Conservation (phyloP, 2,329 filamentous ascomycete species). For the Verticillium albo-atrum region DNA sequence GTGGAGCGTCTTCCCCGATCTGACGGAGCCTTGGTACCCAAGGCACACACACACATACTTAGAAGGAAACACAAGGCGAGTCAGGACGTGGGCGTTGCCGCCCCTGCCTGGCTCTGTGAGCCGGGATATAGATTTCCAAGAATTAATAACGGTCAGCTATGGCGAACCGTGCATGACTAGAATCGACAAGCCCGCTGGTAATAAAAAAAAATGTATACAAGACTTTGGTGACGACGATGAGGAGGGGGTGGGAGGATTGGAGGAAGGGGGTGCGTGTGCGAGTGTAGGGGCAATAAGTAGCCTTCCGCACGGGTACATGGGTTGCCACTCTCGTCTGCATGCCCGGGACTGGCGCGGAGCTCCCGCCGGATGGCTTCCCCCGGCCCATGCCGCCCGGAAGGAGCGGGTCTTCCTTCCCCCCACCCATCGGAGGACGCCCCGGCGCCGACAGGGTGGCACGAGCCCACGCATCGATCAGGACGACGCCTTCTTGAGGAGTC, state of each 20-base stretch:
- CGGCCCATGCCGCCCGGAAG: not conserved
- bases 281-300: too few relatives aligned
- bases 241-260: not conserved
- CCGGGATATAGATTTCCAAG: not conserved
- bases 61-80: not conserved
- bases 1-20: too few relatives aligned
- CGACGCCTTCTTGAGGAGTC: not conserved
- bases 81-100: too few relatives aligned
- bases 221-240: not conserved
- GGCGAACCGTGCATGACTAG: not conserved
- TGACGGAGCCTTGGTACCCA: not conserved
- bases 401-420: not conserved
- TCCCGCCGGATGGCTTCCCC: not conserved
- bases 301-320: not conserved
- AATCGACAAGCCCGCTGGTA: not conserved
- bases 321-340: not conserved
- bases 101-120: too few relatives aligned
- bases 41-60: not conserved
- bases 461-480: not conserved
- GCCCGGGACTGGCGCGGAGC: not conserved
- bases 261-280: too few relatives aligned
- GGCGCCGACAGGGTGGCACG: not conserved
- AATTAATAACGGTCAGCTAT: not conserved
- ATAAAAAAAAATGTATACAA: not conserved
- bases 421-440: not conserved